Evolutionary conservation across 352 stramenopile species (phyloP).

Genomic region (Poterioochromonas sp.): DNA sequence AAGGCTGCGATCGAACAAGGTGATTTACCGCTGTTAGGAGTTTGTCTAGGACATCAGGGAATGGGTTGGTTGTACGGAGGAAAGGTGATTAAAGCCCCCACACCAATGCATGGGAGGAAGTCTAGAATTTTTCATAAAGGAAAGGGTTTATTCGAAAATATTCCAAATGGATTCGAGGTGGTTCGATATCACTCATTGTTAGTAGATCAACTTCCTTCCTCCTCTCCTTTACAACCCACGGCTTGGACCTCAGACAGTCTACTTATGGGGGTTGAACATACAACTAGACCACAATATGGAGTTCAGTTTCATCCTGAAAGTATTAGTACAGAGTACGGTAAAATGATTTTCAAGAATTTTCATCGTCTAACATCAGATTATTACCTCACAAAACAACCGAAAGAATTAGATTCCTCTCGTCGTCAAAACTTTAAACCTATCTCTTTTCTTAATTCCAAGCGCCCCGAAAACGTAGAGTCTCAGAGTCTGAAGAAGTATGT

Average conservation of each 20-base stretch:
- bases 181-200: constrained; percentile 91
- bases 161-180: constrained; percentile 69
- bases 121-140: constrained; percentile 55
- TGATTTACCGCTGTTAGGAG: constrained; percentile 75
- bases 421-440: no score
- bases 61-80: constrained; percentile 74
- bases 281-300: constrained; percentile 71
- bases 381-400: constrained; percentile 25
- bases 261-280: constrained; percentile 78
- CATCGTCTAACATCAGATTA: constrained; percentile 53
- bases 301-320: constrained; percentile 95
- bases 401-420: not conserved
- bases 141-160: constrained; percentile 49
- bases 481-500: no score
- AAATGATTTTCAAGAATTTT: constrained; percentile 77
- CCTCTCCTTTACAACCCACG: constrained; percentile 49
- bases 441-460: no score
- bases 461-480: no score
- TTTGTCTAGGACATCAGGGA: constrained; percentile 95
- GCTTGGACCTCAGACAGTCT: constrained; percentile 57
- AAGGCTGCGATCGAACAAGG: constrained; percentile 52
- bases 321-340: constrained; percentile 72
- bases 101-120: constrained; percentile 84
- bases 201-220: constrained; percentile 54
- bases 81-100: constrained; percentile 58